Conservation (phyloP, 805 yeast species). For the Kluyveromyces starmeri region DNA sequence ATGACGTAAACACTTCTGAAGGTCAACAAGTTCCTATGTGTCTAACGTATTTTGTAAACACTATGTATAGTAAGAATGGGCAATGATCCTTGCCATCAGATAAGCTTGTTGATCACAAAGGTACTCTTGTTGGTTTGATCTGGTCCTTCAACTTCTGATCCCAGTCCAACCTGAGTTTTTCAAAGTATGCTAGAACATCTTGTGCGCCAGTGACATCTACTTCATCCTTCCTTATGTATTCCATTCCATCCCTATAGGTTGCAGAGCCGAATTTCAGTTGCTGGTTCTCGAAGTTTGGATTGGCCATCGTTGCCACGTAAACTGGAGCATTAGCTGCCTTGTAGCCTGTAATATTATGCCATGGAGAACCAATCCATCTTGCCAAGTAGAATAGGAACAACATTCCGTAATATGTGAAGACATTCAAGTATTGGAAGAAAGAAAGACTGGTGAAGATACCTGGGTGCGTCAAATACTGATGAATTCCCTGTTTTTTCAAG, state of each 20-base stretch:
- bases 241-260: constrained; percentile 53
- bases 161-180: constrained; percentile 56
- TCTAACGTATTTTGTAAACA: too few relatives aligned
- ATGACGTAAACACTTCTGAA: too few relatives aligned
- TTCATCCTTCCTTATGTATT: constrained; percentile 45
- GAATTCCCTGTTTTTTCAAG: constrained; percentile 45
- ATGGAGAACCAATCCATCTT: constrained; percentile 71
- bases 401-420: constrained; percentile 83
- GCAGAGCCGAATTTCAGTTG: constrained; percentile 67
- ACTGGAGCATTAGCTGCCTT: constrained; percentile 84
- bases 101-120: too few relatives aligned
- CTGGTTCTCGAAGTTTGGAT: constrained; percentile 39
- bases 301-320: constrained; percentile 48
- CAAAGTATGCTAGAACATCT: constrained; percentile 59
- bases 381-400: constrained; percentile 73
- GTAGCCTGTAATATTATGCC: constrained; percentile 86
- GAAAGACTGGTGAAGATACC: constrained; percentile 86
- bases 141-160: constrained; percentile 66
- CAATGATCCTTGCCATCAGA: too few relatives aligned
- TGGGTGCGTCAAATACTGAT: constrained; percentile 80
- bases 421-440: constrained; percentile 64
- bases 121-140: constrained; percentile 43
- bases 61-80: too few relatives aligned
- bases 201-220: constrained; percentile 57
- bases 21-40: too few relatives aligned